A percentile compares a stretch with the other conserved stretches of the same genome.
Conservation (phyloP, 495 filamentous ascomycete species). For the Penicillium canescens region DNA sequence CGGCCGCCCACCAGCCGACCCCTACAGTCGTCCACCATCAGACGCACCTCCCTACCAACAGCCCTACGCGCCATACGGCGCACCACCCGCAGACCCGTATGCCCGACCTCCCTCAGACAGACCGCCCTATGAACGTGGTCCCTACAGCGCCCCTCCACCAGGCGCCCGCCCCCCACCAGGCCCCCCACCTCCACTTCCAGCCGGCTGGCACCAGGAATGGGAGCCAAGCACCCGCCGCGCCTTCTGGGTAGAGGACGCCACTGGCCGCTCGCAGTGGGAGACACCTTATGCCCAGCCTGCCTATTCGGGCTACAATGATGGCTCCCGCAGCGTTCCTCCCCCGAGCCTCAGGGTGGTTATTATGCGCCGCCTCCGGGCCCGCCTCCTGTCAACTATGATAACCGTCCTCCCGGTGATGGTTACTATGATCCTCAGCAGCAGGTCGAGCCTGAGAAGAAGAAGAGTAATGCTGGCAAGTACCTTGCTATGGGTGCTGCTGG, state of each 20-base stretch:
- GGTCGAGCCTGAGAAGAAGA: constrained; percentile 40
- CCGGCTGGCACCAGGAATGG: constrained; percentile 61
- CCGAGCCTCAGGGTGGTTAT: constrained; percentile 24
- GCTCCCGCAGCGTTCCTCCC: constrained; percentile 25
- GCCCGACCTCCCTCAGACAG: constrained; percentile 14
- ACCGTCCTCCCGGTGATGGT: constrained; percentile 1
- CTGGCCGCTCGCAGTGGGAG: constrained; percentile 63
- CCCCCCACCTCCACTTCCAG: constrained; percentile 52
- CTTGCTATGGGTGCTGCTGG: constrained; percentile 54
- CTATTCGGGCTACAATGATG: constrained; percentile 15
- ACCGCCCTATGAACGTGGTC: constrained; percentile 15
- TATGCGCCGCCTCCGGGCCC: constrained; percentile 23
- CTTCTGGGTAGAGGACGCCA: constrained; percentile 60
- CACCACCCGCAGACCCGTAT: constrained; percentile 20
- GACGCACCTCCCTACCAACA: constrained; percentile 10
- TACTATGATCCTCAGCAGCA: constrained; percentile 27
- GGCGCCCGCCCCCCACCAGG: constrained; percentile 31
- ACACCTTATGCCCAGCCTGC: constrained; percentile 30
- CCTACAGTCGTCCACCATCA: constrained; percentile 25
- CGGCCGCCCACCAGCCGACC: constrained; percentile 7
- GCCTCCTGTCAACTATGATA: constrained; percentile 13
- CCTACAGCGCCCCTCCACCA: constrained; percentile 24
- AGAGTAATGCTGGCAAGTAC: constrained; percentile 37
- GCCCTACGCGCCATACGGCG: constrained; percentile 11
- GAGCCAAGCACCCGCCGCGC: constrained; percentile 57